These are phyloP conservation scores for Chalciporus sphaerocephalus DNA, from an alignment of 768 basidiomycete species.

Conservation along the genomic window DNA sequence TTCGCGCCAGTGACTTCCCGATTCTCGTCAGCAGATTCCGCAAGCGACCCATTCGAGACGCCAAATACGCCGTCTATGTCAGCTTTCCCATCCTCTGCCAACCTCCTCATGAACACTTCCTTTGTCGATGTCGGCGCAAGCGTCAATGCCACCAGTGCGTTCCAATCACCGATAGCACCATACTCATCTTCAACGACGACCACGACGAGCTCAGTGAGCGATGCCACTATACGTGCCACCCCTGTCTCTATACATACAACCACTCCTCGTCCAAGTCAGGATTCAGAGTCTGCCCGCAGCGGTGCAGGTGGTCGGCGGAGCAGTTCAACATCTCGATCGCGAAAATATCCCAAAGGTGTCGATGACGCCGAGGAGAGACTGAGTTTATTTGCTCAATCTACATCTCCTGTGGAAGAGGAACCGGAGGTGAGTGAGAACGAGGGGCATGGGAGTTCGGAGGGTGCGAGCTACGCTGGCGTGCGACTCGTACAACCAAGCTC, in stretches of 20 bases:
- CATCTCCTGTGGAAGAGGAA: constrained; percentile 25
- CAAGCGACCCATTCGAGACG: constrained; percentile 27
- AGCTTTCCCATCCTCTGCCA: constrained; percentile 23
- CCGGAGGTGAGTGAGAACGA: background rate
- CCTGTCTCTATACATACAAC: constrained; percentile 4
- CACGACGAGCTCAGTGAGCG: constrained; percentile 9
- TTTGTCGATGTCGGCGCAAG: too few species aligned
- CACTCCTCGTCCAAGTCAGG: background rate
- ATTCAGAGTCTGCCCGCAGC: background rate
- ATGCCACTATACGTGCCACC: constrained; percentile 14
- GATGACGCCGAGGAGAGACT: constrained; percentile 62
- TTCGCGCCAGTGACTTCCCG: constrained; percentile 19
- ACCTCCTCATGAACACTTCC: constrained; percentile 4
- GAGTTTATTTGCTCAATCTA: constrained; percentile 47
- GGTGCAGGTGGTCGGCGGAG: constrained; percentile 16
- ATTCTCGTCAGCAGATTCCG: background rate
- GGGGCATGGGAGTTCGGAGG: background rate
- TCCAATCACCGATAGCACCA: background rate
- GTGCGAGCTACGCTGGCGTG: constrained; percentile 28
- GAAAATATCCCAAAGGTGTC: constrained; percentile 40
- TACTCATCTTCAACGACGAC: constrained; percentile 12
- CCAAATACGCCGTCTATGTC: constrained; percentile 29
- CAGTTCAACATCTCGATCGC: constrained; percentile 45
- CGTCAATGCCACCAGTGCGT: background rate
- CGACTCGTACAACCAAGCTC: constrained; percentile 36